Conservation (phyloP, 768 basidiomycete species). For the Mycena amicta region DNA sequence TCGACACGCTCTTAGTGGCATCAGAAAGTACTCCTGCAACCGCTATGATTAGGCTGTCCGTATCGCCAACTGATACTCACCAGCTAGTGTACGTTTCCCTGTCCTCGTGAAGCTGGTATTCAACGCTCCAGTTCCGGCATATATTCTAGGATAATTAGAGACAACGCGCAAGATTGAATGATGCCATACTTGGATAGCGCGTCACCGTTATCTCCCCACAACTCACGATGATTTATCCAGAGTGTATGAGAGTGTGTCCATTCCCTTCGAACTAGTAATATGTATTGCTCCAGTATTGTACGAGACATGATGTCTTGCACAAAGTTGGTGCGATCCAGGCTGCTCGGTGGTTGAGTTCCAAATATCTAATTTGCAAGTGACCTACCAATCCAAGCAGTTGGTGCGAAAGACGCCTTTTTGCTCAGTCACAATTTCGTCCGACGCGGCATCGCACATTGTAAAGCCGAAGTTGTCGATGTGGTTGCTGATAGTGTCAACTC, state of each 20-base stretch:
- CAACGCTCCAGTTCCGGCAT: conserved; percentile 90
- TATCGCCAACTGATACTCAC: too few species aligned
- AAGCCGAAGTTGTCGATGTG: conserved; percentile 84
- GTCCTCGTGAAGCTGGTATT: conserved; percentile 96
- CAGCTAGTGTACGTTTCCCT: conserved; percentile 91
- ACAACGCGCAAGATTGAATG: background rate
- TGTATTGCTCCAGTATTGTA: conserved; percentile 78
- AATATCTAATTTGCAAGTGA: background rate
- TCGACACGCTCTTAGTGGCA: conserved; percentile 93
- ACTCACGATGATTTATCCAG: conserved; percentile 87
- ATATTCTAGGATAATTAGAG: conserved; percentile 55
- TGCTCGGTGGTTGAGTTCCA: conserved; percentile 33
- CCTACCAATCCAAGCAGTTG: conserved; percentile 93
- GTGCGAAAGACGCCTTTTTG: conserved; percentile 93
- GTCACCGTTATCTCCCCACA: conserved; percentile 98
- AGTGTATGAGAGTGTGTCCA: conserved; percentile 70
- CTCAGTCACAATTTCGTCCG: conserved; percentile 76
- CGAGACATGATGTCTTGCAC: conserved; percentile 93
- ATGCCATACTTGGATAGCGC: conserved; percentile 56
- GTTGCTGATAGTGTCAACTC: conserved; percentile 57
- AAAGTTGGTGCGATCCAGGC: conserved; percentile 96
- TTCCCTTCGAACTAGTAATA: conserved; percentile 74
- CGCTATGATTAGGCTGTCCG: too few species aligned
- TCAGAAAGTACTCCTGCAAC: conserved; percentile 82
- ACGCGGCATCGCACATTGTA: conserved; percentile 70